Percentiles rank a stretch among this genome's conserved stretches.
Conservation (phyloP, 306 rosid genomes). For the Ammopiptanthus mongolicus region DNA sequence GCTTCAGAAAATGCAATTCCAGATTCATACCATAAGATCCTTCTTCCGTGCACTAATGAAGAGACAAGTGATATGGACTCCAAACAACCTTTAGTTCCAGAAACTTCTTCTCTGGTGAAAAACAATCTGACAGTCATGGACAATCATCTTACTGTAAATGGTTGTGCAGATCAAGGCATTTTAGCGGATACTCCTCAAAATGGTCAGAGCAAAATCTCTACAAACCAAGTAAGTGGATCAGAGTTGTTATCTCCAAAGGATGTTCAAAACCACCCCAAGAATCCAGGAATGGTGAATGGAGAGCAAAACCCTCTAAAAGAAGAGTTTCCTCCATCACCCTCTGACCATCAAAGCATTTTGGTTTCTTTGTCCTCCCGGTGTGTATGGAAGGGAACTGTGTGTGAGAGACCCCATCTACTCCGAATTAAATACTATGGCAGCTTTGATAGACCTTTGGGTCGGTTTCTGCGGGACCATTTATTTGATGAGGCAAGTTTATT, state of each 20-base stretch:
- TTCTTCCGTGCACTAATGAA: slow-evolving; percentile 26
- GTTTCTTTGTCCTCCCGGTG: slow-evolving; percentile 94
- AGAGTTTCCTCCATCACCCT: slow-evolving; percentile 83
- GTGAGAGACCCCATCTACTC: slow-evolving; percentile 89
- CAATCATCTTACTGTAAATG: slow-evolving; percentile 28
- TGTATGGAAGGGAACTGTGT: slow-evolving; percentile 94
- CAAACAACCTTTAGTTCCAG: slow-evolving; percentile 23
- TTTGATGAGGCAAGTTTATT: slow-evolving; percentile 74
- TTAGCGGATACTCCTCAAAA: slow-evolving; percentile 27
- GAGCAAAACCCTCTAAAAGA: slow-evolving; percentile 43
- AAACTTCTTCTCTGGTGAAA: slow-evolving; percentile 34
- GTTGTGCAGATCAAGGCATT: slow-evolving; percentile 31
- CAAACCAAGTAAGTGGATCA: slow-evolving; percentile 30
- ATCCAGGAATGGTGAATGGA: slow-evolving; percentile 32
- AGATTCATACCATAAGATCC: slow-evolving; percentile 29
- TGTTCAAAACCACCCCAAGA: slow-evolving; percentile 37
- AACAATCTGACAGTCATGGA: slow-evolving; percentile 13
- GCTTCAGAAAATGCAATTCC: slow-evolving; percentile 34
- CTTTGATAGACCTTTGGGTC: slow-evolving; percentile 88
- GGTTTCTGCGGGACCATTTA: slow-evolving; percentile 83
- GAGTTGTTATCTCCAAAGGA: slow-evolving; percentile 34
- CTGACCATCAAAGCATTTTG: slow-evolving; percentile 94
- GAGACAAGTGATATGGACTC: slow-evolving; percentile 31
- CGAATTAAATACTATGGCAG: slow-evolving; percentile 96
- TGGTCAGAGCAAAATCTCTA: slow-evolving; percentile 29